These are phyloP conservation scores for Chara braunii DNA, from an alignment of 139 green algal genomes.

Conservation along the genomic window DNA sequence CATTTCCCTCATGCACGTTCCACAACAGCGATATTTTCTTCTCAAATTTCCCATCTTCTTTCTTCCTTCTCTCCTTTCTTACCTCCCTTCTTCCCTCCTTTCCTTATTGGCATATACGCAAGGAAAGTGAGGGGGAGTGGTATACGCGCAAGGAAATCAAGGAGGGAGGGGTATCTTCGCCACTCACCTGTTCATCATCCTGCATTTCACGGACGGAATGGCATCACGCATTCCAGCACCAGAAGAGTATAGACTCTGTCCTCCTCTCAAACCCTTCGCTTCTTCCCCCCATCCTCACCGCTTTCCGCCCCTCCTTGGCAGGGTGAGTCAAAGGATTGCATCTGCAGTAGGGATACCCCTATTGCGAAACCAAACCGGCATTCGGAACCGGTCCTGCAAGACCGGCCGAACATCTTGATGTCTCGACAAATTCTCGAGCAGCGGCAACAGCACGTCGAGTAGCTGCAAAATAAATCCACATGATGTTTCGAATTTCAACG, in stretches of 20 bases:
- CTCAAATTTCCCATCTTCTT: too few species aligned
- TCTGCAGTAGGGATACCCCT: conserved; percentile 12
- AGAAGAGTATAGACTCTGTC: not conserved
- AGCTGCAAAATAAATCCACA: conserved; percentile 23
- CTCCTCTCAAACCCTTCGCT: too few species aligned
- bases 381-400: conserved; percentile 37
- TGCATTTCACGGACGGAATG: not conserved
- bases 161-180: not conserved
- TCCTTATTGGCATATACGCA: too few species aligned
- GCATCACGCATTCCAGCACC: not conserved
- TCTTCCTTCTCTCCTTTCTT: too few species aligned
- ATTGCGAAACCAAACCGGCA: conserved; percentile 42
- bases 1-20: too few species aligned
- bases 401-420: conserved; percentile 50
- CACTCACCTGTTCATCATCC: not conserved
- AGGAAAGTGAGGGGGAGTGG: too few species aligned
- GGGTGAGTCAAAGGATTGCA: not conserved
- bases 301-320: not conserved
- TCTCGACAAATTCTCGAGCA: conserved; percentile 49
- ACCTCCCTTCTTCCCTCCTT: too few species aligned
- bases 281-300: not conserved
- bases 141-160: too few species aligned
- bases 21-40: too few species aligned
- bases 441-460: conserved; percentile 50
- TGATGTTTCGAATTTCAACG: too few species aligned